phyloP scores from a whole-genome alignment of 768 basidiomycete species.

The Crassisporium funariophilum region DNA sequence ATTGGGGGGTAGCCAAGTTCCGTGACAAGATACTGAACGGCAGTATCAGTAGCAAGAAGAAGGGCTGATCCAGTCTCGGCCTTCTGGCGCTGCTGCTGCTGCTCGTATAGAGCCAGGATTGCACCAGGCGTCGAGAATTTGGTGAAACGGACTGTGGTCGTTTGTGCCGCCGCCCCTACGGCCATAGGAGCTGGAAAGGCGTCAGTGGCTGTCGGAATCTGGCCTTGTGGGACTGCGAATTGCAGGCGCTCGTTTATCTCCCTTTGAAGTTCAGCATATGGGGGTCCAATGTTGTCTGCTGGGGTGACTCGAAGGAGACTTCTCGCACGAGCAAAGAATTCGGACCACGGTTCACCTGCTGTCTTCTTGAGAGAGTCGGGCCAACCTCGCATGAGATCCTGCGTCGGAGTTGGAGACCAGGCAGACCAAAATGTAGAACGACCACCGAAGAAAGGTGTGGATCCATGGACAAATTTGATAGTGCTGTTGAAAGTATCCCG shows the following conservation, averaged over 20 bases:
- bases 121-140: slow-evolving; percentile 7
- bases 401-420: slow-evolving; percentile 11
- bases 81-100: slow-evolving; percentile 1
- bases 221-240: neutral
- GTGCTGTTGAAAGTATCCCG: slow-evolving; percentile 4
- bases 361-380: slow-evolving; percentile 2
- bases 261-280: slow-evolving; percentile 3
- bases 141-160: slow-evolving; percentile 6
- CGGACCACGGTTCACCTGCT: slow-evolving; percentile 1
- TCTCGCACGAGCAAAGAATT: slow-evolving; percentile 4
- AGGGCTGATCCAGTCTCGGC: slow-evolving; percentile 4
- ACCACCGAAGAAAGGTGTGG: slow-evolving; percentile 15
- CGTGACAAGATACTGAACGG: slow-evolving; percentile 3
- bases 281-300: slow-evolving; percentile 2
- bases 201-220: slow-evolving; percentile 1
- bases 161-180: slow-evolving; percentile 2
- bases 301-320: slow-evolving; percentile 5
- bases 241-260: slow-evolving; percentile 3
- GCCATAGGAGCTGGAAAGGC: slow-evolving; percentile 4
- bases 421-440: slow-evolving; percentile 13
- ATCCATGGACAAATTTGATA: slow-evolving; percentile 6
- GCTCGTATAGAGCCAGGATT: slow-evolving; percentile 3
- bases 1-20: slow-evolving; percentile 2
- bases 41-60: slow-evolving; percentile 4
- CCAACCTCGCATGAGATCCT: slow-evolving; percentile 10